These are phyloP conservation scores for Trypanosoma scelopori DNA, from an alignment of 208 protist genomes.

Conservation along the genomic window DNA sequence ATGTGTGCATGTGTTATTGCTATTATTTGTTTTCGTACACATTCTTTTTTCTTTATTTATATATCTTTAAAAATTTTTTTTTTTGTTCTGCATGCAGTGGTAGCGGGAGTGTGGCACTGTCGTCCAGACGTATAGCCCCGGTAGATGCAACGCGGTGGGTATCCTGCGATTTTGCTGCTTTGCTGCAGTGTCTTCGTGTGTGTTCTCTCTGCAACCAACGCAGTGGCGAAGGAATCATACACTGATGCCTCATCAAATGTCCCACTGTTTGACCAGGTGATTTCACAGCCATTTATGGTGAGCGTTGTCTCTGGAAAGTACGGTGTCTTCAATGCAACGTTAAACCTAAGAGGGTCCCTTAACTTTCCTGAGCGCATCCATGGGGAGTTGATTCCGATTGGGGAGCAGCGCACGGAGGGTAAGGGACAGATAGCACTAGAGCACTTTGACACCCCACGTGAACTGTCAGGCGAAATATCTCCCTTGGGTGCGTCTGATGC, in stretches of 20 bases:
- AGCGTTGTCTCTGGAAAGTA: conserved; percentile 67
- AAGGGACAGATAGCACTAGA: conserved; percentile 26
- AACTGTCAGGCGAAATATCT: conserved; percentile 28
- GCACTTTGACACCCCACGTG: conserved; percentile 44
- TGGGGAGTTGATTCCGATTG: conserved; percentile 66
- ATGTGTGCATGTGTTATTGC: no score
- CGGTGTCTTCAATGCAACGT: conserved; percentile 74
- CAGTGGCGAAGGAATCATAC: background rate
- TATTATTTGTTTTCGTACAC: no score
- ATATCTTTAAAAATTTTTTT: no score
- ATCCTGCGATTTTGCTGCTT: background rate
- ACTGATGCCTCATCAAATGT: conserved; percentile 3
- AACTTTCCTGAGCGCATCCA: conserved; percentile 70
- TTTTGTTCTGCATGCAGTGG: background rate
- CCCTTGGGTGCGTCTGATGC: conserved; percentile 1
- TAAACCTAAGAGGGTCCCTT: conserved; percentile 41
- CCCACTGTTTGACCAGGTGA: conserved; percentile 48
- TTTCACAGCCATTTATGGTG: conserved; percentile 63
- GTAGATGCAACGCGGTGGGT: background rate
- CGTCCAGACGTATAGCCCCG: background rate
- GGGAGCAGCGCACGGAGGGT: conserved; percentile 24
- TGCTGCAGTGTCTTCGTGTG: background rate
- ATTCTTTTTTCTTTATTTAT: no score
- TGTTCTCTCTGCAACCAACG: background rate
- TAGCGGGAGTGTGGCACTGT: background rate